These are phyloP conservation scores for Coffea eugenioides DNA, from an alignment of 257 asterid species.

Conservation along the genomic window DNA sequence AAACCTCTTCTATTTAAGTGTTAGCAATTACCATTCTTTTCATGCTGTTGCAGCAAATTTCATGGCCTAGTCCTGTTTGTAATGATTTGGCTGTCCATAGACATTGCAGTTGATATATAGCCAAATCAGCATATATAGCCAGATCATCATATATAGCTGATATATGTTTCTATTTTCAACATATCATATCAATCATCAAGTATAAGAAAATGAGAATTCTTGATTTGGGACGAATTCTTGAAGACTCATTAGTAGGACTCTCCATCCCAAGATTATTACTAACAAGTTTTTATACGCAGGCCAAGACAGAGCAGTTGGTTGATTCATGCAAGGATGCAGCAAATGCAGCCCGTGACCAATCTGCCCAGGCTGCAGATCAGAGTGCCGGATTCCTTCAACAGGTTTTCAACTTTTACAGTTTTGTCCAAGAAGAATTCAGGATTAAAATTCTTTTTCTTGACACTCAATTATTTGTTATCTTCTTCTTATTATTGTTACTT, in stretches of 20 bases:
- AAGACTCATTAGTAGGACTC: too few species aligned
- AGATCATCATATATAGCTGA: too few species aligned
- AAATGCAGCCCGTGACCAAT: conserved; percentile 44
- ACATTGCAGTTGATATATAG: background rate
- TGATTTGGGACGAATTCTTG: too few species aligned
- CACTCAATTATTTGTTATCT: too few species aligned
- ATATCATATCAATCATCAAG: too few species aligned
- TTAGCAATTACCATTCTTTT: too few species aligned
- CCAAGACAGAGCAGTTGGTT: conserved; percentile 47
- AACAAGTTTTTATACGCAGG: conserved; percentile 23
- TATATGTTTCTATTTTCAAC: too few species aligned
- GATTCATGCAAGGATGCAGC: conserved; percentile 50
- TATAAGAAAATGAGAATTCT: too few species aligned
- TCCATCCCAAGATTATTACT: background rate
- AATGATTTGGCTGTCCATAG: too few species aligned
- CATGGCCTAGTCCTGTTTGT: background rate
- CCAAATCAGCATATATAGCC: too few species aligned
- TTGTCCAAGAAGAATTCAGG: background rate
- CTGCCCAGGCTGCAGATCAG: conserved; percentile 37
- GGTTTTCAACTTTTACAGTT: conserved; percentile 18
- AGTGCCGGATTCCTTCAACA: conserved; percentile 49
- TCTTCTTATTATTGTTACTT: too few species aligned
- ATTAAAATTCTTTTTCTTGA: background rate
- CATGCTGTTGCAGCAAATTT: background rate
- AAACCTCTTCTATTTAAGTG: background rate